Evolutionary conservation across 768 basidiomycete genomes (phyloP).

Genomic region (Aureoboletus auriporus): DNA sequence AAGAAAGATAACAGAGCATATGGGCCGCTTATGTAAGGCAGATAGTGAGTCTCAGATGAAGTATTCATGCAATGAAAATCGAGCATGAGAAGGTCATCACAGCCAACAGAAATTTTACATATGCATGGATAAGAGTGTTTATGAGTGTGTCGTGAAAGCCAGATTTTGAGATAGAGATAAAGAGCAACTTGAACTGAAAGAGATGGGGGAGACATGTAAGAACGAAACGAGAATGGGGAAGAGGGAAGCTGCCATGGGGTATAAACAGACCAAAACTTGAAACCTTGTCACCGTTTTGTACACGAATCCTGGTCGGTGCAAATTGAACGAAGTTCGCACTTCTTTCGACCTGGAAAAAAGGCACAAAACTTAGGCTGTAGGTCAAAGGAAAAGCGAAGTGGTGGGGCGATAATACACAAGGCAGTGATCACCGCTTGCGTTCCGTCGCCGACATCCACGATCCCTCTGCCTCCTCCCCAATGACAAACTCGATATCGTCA

Average conservation of each 20-base stretch:
- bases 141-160: conserved; percentile 1
- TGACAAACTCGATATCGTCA: conserved; percentile 75
- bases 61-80: too few relatives aligned
- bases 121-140: conserved; percentile 15
- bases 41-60: too few relatives aligned
- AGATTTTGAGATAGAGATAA: conserved; percentile 9
- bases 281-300: conserved; percentile 2
- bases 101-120: not conserved
- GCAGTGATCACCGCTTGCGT: conserved; percentile 19
- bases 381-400: conserved; percentile 1
- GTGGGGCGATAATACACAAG: not conserved
- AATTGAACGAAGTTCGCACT: conserved; percentile 10
- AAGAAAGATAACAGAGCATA: too few relatives aligned
- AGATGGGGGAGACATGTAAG: conserved; percentile 1
- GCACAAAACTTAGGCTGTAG: conserved; percentile 8
- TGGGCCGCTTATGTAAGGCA: too few relatives aligned
- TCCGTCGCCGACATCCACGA: conserved; percentile 34
- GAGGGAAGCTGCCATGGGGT: conserved; percentile 9
- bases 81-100: too few relatives aligned
- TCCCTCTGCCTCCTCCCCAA: conserved; percentile 45
- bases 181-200: not conserved
- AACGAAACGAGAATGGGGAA: not conserved
- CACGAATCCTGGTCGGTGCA: conserved; percentile 6
- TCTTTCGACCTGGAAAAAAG: conserved; percentile 14
- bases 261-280: conserved; percentile 14